Conservation (phyloP, 352 stramenopile species). For the Globisporangium megalacanthum region DNA sequence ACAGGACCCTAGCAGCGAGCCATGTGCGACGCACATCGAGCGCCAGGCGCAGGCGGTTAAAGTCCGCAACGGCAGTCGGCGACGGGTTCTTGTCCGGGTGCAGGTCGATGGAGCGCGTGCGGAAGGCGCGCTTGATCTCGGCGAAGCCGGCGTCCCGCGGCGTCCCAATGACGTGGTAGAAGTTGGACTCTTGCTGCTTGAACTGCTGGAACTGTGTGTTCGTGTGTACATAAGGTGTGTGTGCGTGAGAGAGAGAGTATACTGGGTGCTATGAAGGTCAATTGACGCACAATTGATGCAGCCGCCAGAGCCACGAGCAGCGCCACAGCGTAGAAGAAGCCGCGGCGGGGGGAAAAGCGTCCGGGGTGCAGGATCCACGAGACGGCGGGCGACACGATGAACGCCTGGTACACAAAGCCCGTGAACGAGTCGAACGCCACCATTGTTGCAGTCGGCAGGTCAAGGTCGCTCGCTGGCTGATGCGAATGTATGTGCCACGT, state of each 20-base stretch:
- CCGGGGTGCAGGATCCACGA: slow-evolving; percentile 95
- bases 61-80: slow-evolving; percentile 87
- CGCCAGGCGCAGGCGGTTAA: slow-evolving; percentile 91
- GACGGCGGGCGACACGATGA: slow-evolving; percentile 83
- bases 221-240: too few relatives aligned
- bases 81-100: slow-evolving; percentile 97
- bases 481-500: neutral
- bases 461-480: neutral
- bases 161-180: slow-evolving; percentile 92
- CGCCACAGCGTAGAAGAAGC: slow-evolving; percentile 92
- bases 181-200: slow-evolving; percentile 89
- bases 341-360: slow-evolving; percentile 89
- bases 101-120: slow-evolving; percentile 90
- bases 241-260: neutral
- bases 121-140: slow-evolving; percentile 98
- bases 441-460: slow-evolving; percentile 17
- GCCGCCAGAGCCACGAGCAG: slow-evolving; percentile 91
- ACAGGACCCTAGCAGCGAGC: slow-evolving; percentile 3
- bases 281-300: slow-evolving; percentile 81
- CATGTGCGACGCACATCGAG: slow-evolving; percentile 78
- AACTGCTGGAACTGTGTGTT: slow-evolving; percentile 67
- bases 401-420: slow-evolving; percentile 65
- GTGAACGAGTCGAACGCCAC: slow-evolving; percentile 53
- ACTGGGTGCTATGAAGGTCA: slow-evolving; percentile 12
- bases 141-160: slow-evolving; percentile 83